phyloP scores from a whole-genome alignment of 129 eudicot species.

The Chrysanthemum seticuspe region DNA sequence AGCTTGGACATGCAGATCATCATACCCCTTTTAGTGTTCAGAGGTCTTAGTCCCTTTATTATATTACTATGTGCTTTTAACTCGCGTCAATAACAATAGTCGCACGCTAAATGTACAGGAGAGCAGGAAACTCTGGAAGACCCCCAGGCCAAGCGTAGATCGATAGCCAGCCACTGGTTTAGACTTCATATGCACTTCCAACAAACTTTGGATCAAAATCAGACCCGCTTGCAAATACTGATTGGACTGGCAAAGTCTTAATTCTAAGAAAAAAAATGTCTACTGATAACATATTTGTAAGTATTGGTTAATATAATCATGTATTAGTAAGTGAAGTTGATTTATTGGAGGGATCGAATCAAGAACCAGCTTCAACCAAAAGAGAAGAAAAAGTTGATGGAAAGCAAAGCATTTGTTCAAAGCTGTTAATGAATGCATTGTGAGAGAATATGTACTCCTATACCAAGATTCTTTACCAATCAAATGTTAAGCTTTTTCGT shows the following conservation, averaged over 20 bases:
- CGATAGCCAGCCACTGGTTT: neutral
- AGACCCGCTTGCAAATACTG: too few species aligned
- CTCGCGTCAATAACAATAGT: neutral
- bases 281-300: neutral
- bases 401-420: neutral
- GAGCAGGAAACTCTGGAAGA: slow-evolving; percentile 57
- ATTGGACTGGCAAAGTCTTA: neutral
- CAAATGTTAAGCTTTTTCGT: neutral
- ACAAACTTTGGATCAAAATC: neutral
- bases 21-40: neutral
- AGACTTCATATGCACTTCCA: neutral
- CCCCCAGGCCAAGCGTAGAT: slow-evolving; percentile 60
- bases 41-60: neutral
- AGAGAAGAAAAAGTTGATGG: neutral
- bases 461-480: neutral
- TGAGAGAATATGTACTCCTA: slow-evolving; percentile 8
- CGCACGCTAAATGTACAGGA: slow-evolving; percentile 32
- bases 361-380: neutral
- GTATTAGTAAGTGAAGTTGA: neutral
- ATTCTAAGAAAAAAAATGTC: neutral
- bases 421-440: slow-evolving; percentile 4
- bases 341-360: neutral
- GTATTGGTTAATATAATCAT: neutral
- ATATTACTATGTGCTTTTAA: neutral
- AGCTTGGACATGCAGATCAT: too few species aligned